Base-by-base conservation (phyloP, 805 yeast species). In the Grigorovia yakushimaensis region DNA sequence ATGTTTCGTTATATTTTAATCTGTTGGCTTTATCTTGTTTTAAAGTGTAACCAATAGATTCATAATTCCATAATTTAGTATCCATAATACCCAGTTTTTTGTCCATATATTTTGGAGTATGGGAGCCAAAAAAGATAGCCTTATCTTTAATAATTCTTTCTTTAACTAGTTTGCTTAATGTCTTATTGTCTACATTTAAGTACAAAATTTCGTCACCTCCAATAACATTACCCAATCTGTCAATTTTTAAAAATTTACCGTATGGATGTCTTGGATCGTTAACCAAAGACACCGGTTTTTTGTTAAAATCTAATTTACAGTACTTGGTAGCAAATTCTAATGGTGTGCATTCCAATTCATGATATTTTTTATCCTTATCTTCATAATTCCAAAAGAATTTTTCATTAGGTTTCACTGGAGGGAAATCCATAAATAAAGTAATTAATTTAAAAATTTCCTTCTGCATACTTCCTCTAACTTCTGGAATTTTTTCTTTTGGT, bases 91-190 rank as follows among this genome's bases (percentile, higher is more conserved):
- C 96, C 7, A 78, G 62, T 22, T 62, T 64, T 48, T 72, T 73
- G 62, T 81, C 78, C 74, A 74, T 76, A 66, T 72, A 87, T 62
- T 83, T 81, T 21, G 91, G 93, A n/a, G 89, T 86, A 64, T 87
- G 94, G 17, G 89, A 81, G 11, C 95, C 95, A 60, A 87, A 88
- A 70, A 87, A 88, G 6, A 88, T 86, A 0, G 94, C 83, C 68
- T 83, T 83, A 66, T 84, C 81, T 51, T 71, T 72, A 67, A 82
- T 75, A 59, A 87, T 74, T 67, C 87, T 78, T 57, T 77, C 73
- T 37, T 85, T 77, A 24, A 86, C 84, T 43, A 80, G 72, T 30
- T 72, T 58, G 41, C 87, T 77, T 47, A 87, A 68, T 8, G 69
- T 69, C 17, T 74, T 74, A 49, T 81, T 74, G 39, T 79, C 81